Conservation (phyloP, 345 rosid species). For the Pseudoturritis turrita region DNA sequence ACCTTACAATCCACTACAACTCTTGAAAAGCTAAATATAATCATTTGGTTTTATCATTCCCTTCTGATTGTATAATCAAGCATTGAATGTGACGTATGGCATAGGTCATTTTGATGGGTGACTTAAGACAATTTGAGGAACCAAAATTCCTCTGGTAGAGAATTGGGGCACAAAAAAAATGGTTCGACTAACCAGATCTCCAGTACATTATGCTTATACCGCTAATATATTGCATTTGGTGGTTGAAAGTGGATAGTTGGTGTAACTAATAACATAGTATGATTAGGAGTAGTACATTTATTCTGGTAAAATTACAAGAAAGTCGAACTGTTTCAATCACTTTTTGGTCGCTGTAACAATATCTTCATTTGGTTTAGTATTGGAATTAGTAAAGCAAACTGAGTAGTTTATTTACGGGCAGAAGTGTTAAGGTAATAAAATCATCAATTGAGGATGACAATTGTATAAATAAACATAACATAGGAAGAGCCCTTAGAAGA, state of each 20-base stretch:
- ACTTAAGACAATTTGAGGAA: not conserved
- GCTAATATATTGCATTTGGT: not conserved
- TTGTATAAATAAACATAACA: not conserved
- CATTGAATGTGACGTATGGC: not conserved
- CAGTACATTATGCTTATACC: not conserved
- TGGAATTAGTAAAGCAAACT: too few relatives aligned
- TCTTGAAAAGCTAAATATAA: too few relatives aligned
- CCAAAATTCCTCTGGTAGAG: too few relatives aligned
- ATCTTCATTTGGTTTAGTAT: not conserved
- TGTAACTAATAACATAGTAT: not conserved
- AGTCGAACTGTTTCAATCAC: not conserved
- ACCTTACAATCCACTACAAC: too few relatives aligned
- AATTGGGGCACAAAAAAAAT: too few relatives aligned
- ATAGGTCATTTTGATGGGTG: not conserved
- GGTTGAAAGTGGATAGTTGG: not conserved
- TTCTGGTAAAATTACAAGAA: not conserved
- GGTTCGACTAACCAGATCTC: too few relatives aligned
- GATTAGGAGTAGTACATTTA: not conserved
- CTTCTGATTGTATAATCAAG: not conserved
- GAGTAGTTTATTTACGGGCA: not conserved
- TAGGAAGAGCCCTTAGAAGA: not conserved
- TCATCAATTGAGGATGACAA: constrained; percentile 2
- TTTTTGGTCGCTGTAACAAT: not conserved
- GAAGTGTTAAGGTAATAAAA: not conserved
- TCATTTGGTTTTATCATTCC: not conserved